Base-by-base conservation (phyloP, 176 grass and related monocot genomes). In the Avena eriantha region DNA sequence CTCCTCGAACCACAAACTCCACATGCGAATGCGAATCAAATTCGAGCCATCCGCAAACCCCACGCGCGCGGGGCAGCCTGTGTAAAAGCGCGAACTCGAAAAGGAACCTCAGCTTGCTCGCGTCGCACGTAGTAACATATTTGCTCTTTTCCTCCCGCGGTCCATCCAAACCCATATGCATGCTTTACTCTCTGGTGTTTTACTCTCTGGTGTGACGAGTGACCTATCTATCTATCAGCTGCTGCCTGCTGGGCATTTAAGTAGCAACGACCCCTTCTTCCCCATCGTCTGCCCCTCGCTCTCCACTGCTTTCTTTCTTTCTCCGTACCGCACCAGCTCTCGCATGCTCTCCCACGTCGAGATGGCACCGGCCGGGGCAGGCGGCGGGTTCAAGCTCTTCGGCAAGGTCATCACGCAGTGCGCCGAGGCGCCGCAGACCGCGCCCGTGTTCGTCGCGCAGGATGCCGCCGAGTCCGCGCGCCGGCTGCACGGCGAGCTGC, bases 391-490 rank as follows among this genome's bases (percentile, higher is more conserved):
- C 82, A 93, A 93, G 83, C 92, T 93, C 55, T 93, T 93, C 64
- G 88, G 92, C 81, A 91, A 88, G 82, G 82, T 93, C 82, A 93
- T 93, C 82, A 88, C 77, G 82, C 85, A 86, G 83, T 80, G 81
- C 71, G 64, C 70, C 77, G 51, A 85, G 39, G 46, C 3, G 7
- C 0, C 34, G 36, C 22, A 17, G 64, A 2, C 69, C 19, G 5
- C 26, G 13, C 35, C 72, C 49, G 48, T 13, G 47, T 43, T 56
- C 36, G 67, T 72, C 45, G 50, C 70, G n/a, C 76, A 36, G 67
- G 75, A 83, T 5, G 66, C 60, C 3, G n/a, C 11, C 15, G 36
- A 14, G 36, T 4, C 36, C 56, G 21, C 23, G 15, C 15, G 22
- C 31, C 66, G 47, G 47, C 80, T n/a, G 19, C 49, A 60, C 54